Conservation (phyloP, 2,329 filamentous ascomycete species). For the Neocucurbitaria cava region DNA sequence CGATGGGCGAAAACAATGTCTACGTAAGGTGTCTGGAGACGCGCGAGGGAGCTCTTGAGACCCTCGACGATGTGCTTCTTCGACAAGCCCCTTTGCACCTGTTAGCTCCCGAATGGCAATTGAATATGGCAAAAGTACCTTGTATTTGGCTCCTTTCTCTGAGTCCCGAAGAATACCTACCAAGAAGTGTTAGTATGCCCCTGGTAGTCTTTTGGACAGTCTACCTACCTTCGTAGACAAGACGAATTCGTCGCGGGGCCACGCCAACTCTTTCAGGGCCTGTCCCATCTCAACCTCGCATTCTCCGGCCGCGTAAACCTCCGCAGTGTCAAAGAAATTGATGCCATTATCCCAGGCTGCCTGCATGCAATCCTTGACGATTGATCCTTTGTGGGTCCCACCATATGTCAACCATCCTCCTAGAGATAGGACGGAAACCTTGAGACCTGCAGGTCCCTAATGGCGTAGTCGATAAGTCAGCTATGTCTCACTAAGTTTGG, state of each 20-base stretch:
- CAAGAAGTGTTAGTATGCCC: slow-evolving; percentile 6
- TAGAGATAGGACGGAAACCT: slow-evolving; percentile 60
- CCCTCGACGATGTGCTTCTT: slow-evolving; percentile 64
- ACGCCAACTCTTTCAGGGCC: slow-evolving; percentile 56
- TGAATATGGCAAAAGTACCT: slow-evolving; percentile 39
- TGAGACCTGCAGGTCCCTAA: slow-evolving; percentile 50
- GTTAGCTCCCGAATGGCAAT: slow-evolving; percentile 23
- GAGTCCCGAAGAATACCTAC: slow-evolving; percentile 63
- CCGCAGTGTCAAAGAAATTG: slow-evolving; percentile 61
- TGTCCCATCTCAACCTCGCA: slow-evolving; percentile 67
- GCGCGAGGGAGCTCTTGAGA: slow-evolving; percentile 63
- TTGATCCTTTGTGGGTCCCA: slow-evolving; percentile 55
- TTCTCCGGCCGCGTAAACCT: slow-evolving; percentile 64
- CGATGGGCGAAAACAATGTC: slow-evolving; percentile 70
- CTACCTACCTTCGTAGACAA: slow-evolving; percentile 32
- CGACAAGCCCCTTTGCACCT: slow-evolving; percentile 48
- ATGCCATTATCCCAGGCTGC: slow-evolving; percentile 59
- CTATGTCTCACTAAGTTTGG: neutral
- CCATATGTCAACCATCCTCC: slow-evolving; percentile 57
- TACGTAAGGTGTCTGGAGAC: slow-evolving; percentile 70
- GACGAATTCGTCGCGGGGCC: slow-evolving; percentile 52
- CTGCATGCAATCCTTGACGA: slow-evolving; percentile 57
- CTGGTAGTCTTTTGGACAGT: neutral
- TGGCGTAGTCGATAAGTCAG: neutral
- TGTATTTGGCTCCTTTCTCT: slow-evolving; percentile 65